A percentile compares a stretch with the other conserved stretches of the same genome.
Conservation (phyloP, 345 rosid species). For the Citrus glauca region DNA sequence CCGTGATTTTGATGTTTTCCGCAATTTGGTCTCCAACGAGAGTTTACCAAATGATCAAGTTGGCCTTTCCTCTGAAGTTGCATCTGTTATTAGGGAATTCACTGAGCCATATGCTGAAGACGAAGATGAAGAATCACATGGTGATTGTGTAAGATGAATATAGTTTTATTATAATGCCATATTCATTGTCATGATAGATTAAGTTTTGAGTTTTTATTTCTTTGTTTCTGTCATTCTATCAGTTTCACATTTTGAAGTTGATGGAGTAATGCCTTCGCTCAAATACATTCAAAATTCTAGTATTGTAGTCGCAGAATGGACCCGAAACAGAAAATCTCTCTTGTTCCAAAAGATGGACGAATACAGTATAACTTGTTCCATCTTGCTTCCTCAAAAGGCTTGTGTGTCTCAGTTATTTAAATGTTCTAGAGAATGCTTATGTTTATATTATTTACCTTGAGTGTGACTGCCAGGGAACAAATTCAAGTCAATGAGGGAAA, state of each 20-base stretch:
- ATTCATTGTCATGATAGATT: conserved; percentile 5
- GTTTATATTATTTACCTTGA: not conserved
- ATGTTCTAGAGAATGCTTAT: not conserved
- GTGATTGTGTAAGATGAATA: conserved; percentile 51
- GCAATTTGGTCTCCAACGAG: conserved; percentile 61
- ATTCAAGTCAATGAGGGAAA: not conserved
- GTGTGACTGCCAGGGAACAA: not conserved
- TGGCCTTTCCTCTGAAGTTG: conserved; percentile 75
- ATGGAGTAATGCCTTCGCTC: not conserved
- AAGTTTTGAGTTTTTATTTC: not conserved
- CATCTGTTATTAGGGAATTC: conserved; percentile 78
- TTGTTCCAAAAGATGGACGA: not conserved
- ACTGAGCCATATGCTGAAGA: conserved; percentile 61
- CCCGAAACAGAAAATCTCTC: not conserved
- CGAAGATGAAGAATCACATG: conserved; percentile 36
- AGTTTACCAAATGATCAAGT: conserved; percentile 71
- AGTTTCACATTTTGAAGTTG: not conserved
- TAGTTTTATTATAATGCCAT: conserved; percentile 13
- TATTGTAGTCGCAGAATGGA: not conserved
- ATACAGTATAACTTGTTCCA: not conserved
- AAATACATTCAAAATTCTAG: not conserved
- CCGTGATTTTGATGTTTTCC: conserved; percentile 86
- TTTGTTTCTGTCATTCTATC: not conserved
- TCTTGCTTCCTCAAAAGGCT: not conserved
- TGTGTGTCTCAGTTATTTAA: not conserved